Evolutionary conservation across 2,329 filamentous ascomycete species (phyloP).

Genomic region (Fusarium coffeatum): DNA sequence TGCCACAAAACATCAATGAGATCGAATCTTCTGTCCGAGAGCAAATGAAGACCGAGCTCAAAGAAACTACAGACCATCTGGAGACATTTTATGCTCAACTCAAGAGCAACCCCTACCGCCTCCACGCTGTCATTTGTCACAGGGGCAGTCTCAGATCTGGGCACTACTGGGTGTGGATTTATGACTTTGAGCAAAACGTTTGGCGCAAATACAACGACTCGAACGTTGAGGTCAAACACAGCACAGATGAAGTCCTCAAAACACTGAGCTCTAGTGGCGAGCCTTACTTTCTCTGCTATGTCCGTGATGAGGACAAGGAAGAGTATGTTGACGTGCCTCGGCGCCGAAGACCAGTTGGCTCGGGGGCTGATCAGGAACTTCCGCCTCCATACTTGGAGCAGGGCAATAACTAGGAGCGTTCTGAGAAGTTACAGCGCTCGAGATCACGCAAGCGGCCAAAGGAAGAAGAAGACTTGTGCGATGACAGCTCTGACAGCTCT

Average conservation of each 20-base stretch:
- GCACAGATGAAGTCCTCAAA: conserved; percentile 75
- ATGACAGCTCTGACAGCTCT: background rate
- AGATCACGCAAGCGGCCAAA: background rate
- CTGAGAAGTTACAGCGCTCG: background rate
- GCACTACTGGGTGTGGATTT: conserved; percentile 98
- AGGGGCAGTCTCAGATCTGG: conserved; percentile 78
- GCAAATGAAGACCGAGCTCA: conserved; percentile 58
- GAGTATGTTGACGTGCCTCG: conserved; percentile 62
- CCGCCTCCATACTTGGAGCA: conserved; percentile 34
- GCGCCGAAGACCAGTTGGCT: conserved; percentile 45
- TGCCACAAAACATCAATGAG: conserved; percentile 30
- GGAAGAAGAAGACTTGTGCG: background rate
- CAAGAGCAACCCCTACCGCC: conserved; percentile 76
- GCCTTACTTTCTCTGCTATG: conserved; percentile 86
- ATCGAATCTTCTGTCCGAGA: conserved; percentile 53
- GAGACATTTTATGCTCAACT: conserved; percentile 59
- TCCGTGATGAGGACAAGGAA: conserved; percentile 74
- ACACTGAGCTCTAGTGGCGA: conserved; percentile 76
- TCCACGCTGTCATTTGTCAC: conserved; percentile 95
- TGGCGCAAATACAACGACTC: conserved; percentile 98
- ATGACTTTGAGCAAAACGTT: conserved; percentile 81
- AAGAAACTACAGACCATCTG: conserved; percentile 45
- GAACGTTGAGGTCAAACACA: conserved; percentile 75
- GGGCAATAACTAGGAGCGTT: conserved; percentile 35
- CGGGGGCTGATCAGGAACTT: conserved; percentile 10